phyloP scores from a whole-genome alignment of 148 eudicot genomes.

The Polygonum aviculare region DNA sequence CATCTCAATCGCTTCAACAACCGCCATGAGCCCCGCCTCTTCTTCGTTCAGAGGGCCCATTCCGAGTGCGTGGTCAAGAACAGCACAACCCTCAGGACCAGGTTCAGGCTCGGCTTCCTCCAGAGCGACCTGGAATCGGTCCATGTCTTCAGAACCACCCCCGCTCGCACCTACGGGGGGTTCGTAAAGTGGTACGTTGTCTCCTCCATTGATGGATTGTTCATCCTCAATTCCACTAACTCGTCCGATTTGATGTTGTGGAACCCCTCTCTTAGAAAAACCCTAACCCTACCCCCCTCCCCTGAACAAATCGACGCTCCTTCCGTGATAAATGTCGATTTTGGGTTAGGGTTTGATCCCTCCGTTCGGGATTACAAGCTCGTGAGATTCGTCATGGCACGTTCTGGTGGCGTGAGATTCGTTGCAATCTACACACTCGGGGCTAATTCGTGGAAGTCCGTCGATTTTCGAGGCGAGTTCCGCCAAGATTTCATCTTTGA shows the following conservation, averaged over 20 bases:
- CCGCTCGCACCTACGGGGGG: neutral
- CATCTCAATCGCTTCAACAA: neutral
- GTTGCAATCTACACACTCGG: neutral
- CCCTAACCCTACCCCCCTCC: neutral
- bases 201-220: neutral
- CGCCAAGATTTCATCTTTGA: neutral
- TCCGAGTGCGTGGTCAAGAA: neutral
- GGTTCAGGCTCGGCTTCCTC: neutral
- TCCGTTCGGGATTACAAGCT: neutral
- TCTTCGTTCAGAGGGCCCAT: neutral
- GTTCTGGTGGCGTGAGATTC: neutral
- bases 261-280: constrained; percentile 4
- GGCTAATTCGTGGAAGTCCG: neutral
- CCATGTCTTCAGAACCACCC: neutral
- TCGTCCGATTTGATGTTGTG: neutral
- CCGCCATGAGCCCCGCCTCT: neutral
- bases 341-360: constrained; percentile 4
- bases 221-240: neutral
- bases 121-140: neutral
- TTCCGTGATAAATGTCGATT: neutral
- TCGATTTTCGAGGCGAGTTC: neutral
- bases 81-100: neutral
- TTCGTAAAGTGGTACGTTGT: neutral
- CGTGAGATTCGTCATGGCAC: neutral
- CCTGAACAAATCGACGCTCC: neutral